Evolutionary conservation across 768 basidiomycete species (phyloP).

Genomic region (Clavaria fumosa): DNA sequence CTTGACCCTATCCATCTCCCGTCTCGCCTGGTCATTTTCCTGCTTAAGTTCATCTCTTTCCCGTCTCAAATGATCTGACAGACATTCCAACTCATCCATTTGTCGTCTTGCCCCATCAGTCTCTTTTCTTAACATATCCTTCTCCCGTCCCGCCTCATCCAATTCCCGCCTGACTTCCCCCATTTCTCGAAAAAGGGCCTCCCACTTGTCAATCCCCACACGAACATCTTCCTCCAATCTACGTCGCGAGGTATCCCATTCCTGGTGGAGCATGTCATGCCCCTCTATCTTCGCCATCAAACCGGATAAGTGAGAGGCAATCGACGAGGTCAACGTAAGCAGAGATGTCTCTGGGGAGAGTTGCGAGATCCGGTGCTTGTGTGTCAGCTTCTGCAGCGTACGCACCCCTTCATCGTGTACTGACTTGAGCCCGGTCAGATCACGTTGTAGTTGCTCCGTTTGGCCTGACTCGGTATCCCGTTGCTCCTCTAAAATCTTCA

Average conservation of each 20-base stretch:
- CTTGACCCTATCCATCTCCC: no score
- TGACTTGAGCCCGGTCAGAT: no score
- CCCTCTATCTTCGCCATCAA: conserved; percentile 29
- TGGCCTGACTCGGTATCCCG: conserved; percentile 25
- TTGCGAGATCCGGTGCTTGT: conserved; percentile 40
- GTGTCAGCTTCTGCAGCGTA: conserved; percentile 35
- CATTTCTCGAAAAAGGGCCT: conserved; percentile 32
- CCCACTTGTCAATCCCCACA: conserved; percentile 29
- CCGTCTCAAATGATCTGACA: no score
- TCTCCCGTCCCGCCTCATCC: conserved; percentile 32
- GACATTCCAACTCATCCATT: no score
- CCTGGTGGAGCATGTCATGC: conserved; percentile 27
- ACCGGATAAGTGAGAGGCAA: conserved; percentile 36
- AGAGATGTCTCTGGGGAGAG: conserved; percentile 36
- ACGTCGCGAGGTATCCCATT: conserved; percentile 31
- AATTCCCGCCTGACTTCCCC: conserved; percentile 37
- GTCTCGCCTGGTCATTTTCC: no score
- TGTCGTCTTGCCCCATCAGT: no score
- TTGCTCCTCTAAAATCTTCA: conserved; percentile 29
- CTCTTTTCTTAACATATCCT: conserved; percentile 22
- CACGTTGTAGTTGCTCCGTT: conserved; percentile 18
- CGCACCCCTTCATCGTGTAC: conserved; percentile 33
- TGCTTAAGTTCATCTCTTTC: no score
- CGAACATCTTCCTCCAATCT: conserved; percentile 37
- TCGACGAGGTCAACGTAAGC: conserved; percentile 30